Percentiles rank a stretch among this genome's conserved stretches.
phyloP scores from a whole-genome alignment of 768 basidiomycete species.

The Kwoniella bestiolae region DNA sequence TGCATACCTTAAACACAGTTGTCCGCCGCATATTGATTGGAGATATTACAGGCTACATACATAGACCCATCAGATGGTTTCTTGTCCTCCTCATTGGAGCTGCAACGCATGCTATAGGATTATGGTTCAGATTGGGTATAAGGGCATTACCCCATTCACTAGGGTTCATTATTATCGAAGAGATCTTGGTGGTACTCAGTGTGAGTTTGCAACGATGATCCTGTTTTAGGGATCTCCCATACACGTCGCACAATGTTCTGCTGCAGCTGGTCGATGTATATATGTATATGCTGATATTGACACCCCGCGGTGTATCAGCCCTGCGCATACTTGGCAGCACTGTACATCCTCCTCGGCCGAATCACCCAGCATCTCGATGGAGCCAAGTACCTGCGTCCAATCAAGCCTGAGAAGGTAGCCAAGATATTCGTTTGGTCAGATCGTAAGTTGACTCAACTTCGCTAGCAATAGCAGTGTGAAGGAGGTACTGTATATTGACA shows the following conservation, averaged over 20 bases:
- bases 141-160: constrained; percentile 38
- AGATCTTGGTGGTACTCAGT: constrained; percentile 49
- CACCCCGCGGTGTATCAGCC: no score
- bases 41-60: constrained; percentile 19
- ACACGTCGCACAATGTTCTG: no score
- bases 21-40: no score
- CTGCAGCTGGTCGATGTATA: no score
- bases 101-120: constrained; percentile 48
- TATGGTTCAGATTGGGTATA: constrained; percentile 43
- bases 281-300: no score
- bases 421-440: constrained; percentile 52
- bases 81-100: constrained; percentile 51
- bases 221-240: no score
- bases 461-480: no score
- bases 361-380: constrained; percentile 48
- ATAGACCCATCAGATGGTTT: constrained; percentile 41
- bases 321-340: constrained; percentile 54
- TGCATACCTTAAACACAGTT: no score
- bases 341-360: constrained; percentile 53
- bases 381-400: constrained; percentile 39
- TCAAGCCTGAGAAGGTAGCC: constrained; percentile 43
- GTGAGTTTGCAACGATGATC: no score
- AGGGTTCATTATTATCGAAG: constrained; percentile 47
- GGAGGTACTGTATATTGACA: no score
- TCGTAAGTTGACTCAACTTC: constrained; percentile 17